Conservation (phyloP, 2,329 filamentous ascomycete genomes). For the Exophiala lecanii-corni region DNA sequence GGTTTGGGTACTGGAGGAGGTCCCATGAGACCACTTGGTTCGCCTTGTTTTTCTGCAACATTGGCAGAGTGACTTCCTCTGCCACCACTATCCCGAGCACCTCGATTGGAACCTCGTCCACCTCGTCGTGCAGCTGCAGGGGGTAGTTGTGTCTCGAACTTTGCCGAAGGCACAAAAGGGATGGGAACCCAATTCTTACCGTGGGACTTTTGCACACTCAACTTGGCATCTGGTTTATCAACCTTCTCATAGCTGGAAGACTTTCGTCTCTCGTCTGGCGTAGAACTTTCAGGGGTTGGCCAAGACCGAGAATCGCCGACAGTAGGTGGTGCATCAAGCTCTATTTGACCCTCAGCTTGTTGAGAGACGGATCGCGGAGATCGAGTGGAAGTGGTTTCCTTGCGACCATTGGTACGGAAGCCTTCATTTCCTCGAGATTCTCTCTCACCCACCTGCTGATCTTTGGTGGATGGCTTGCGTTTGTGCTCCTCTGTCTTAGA, state of each 20-base stretch:
- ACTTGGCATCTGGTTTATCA: conserved; percentile 53
- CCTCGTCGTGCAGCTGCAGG: conserved; percentile 45
- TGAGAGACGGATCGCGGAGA: conserved; percentile 30
- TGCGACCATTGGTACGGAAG: conserved; percentile 8
- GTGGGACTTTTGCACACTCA: conserved; percentile 49
- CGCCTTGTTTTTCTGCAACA: conserved; percentile 34
- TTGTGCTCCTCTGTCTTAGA: conserved; percentile 31
- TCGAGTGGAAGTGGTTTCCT: conserved; percentile 17
- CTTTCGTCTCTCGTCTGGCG: conserved; percentile 73
- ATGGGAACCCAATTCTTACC: conserved; percentile 82
- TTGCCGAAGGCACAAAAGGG: conserved; percentile 75
- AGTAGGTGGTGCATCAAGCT: conserved; percentile 52
- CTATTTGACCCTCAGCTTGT: conserved; percentile 24
- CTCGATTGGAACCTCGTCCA: conserved; percentile 53
- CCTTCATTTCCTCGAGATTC: conserved; percentile 12
- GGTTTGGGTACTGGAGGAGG: conserved; percentile 26
- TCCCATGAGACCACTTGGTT: conserved; percentile 22
- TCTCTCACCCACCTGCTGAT: conserved; percentile 10
- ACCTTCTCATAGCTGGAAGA: conserved; percentile 54
- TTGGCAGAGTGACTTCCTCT: conserved; percentile 39
- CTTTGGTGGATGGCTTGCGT: conserved; percentile 14
- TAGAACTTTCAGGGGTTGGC: conserved; percentile 82
- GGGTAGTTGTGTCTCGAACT: conserved; percentile 75
- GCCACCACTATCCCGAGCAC: conserved; percentile 43
- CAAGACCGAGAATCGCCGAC: conserved; percentile 75